These are phyloP conservation scores for Lentinula sp. DNA, from an alignment of 768 basidiomycete species.

Conservation along the genomic window DNA sequence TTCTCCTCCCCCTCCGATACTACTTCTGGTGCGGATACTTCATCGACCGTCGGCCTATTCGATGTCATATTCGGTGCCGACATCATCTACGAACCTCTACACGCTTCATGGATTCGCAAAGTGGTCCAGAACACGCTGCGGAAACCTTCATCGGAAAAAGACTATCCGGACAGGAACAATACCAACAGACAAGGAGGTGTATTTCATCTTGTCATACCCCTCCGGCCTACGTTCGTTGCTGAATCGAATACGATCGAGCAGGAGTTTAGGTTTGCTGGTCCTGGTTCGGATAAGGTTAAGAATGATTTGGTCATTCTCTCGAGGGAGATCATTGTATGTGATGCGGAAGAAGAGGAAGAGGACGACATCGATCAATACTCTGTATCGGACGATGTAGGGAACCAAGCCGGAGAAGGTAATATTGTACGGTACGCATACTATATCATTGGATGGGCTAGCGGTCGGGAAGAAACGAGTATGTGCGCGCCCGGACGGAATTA, in stretches of 20 bases:
- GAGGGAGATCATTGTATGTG: constrained; percentile 52
- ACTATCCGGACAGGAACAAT: not conserved
- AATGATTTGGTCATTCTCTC: constrained; percentile 41
- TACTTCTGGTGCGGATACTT: not conserved
- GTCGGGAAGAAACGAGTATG: not conserved
- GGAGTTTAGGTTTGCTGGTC: constrained; percentile 34
- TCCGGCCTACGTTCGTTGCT: constrained; percentile 54
- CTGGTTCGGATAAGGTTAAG: not conserved
- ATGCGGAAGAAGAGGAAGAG: constrained; percentile 28
- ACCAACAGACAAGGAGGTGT: constrained; percentile 9
- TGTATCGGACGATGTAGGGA: not conserved
- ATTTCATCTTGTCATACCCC: constrained; percentile 78
- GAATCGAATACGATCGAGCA: constrained; percentile 58
- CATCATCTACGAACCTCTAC: constrained; percentile 69
- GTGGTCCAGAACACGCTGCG: constrained; percentile 50
- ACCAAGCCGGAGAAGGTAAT: constrained; percentile 20
- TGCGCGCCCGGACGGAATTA: not conserved
- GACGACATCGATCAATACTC: constrained; percentile 23
- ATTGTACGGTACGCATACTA: constrained; percentile 70
- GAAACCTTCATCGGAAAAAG: constrained; percentile 13
- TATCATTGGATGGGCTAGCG: constrained; percentile 56
- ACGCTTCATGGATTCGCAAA: constrained; percentile 63
- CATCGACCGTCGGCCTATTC: constrained; percentile 31
- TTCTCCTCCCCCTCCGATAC: constrained; percentile 6
- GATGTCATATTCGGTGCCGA: constrained; percentile 79